Conservation (phyloP, 176 grass and related monocot species). For the Poa pratensis region DNA sequence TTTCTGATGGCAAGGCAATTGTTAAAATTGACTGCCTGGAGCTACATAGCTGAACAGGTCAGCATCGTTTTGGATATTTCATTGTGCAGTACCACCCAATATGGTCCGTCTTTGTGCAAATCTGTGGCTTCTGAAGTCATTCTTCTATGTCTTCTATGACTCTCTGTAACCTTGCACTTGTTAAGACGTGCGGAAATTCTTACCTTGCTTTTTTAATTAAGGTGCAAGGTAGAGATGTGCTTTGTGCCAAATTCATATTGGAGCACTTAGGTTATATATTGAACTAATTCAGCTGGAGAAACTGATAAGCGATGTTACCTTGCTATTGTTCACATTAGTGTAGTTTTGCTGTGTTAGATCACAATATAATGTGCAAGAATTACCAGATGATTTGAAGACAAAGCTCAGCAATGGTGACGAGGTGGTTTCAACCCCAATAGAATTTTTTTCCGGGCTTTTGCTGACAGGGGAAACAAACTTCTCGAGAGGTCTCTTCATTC, state of each 20-base stretch:
- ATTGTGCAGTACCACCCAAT: slow-evolving; percentile 25
- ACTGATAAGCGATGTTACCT: slow-evolving; percentile 77
- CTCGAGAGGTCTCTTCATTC: slow-evolving; percentile 59
- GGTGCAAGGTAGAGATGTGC: slow-evolving; percentile 89
- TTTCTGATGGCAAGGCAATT: slow-evolving; percentile 71
- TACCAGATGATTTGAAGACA: slow-evolving; percentile 93
- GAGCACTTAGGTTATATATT: slow-evolving; percentile 73
- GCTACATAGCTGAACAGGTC: slow-evolving; percentile 78
- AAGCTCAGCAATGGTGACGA: slow-evolving; percentile 87
- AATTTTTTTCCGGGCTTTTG: slow-evolving; percentile 68
- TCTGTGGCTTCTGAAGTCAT: slow-evolving; percentile 7
- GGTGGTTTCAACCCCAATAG: slow-evolving; percentile 71
- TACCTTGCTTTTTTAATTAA: slow-evolving; percentile 32
- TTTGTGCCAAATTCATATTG: too few species aligned
- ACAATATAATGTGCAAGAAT: slow-evolving; percentile 53
- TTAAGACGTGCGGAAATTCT: slow-evolving; percentile 18
- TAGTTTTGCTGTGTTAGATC: slow-evolving; percentile 16
- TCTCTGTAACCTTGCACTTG: not conserved
- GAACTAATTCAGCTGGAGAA: slow-evolving; percentile 96
- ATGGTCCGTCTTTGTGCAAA: slow-evolving; percentile 1
- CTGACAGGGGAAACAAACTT: slow-evolving; percentile 72
- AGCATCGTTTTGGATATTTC: slow-evolving; percentile 26
- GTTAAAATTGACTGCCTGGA: slow-evolving; percentile 89
- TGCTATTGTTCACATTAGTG: not conserved
- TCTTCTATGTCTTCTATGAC: slow-evolving; percentile 16